Evolutionary conservation across 169 alveolate species (phyloP), one percentile per base, ranked within the genome.

Genomic region (Ichthyophthirius multifiliis): DNA sequence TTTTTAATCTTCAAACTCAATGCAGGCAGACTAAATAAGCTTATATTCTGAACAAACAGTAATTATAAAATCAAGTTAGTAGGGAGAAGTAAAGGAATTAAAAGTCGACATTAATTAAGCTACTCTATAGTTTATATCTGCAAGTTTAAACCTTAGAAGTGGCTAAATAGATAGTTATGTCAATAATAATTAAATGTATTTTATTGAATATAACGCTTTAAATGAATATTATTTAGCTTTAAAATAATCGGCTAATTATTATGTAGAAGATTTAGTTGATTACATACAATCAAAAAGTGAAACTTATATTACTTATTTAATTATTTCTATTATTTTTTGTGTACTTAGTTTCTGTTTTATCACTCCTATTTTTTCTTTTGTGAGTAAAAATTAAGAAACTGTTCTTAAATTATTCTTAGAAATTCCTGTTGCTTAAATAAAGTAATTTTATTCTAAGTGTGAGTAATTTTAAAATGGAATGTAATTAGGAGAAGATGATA

Each of bases 401-500:
- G 76, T 81, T 0, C 62, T 81, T 1, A 81, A 48, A 30, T 16
- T 81, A 47, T 81, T 81, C 41, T 73, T 81, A 43, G 86, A 81
- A 62, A 81, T 81, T 30, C 86, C 86, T 27, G 39, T 81, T 2
- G 74, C 62, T 7, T 46, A 81, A 27, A 82, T 81, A 18, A 81
- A 81, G 46, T 37, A 37, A 31, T 23, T 37, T 6, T 37, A 35
- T 31, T 67, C 55, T 0, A 37, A 32, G 41, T 34, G 62, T 4
- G 48, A 18, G 30, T 41, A 34, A 39, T 67, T 67, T 20, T 67
- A 65, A 16, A 65, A 67, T n/a, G 77, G 63, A 3, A 35, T 81
- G 15, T 18, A 81, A 73, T 39, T 71, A n/a, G 86, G 86, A 4
- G 80, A 81, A 39, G 86, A 81, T 35, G 86, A 81, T 9, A 76